Base-by-base conservation (phyloP, 306 rosid genomes). In the Trifolium pratense region DNA sequence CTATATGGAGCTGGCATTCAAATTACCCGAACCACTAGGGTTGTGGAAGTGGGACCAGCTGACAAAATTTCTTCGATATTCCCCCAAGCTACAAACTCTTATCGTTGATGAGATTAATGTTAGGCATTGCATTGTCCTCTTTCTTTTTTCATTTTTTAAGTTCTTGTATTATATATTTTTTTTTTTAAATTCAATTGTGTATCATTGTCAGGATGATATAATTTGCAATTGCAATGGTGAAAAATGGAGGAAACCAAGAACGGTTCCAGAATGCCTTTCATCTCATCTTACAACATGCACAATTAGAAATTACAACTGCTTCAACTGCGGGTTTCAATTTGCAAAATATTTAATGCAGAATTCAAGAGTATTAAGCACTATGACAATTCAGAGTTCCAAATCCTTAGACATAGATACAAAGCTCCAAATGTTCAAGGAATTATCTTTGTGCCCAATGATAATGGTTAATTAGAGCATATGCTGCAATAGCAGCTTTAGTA, bases 41-140 rank as follows among this genome's bases (percentile, higher is more conserved):
- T 8, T 4, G 23, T 39, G 1, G 2, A 15, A 2, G 0, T 63
- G 53, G 65, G 1, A 3, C 2, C 8, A 36, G 37, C 0, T 74
- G 2, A 12, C 12, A 36, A 9, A 63, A 8, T 8, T 66, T 20
- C 66, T 76, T 17, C 7, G 15, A 1, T 17, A 16, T 20, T 13
- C 37, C 36, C 74, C 68, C 6, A 76, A 58, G 10, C 60, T 68
- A 13, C 52, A 68, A 68, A 46, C 53, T 5, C 53, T 46, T 46
- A 15, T 46, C 53, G 5, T 46, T 46, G 18, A 46, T 46, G 52
- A 46, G n/a, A 0, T 46, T 14, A 46, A 46, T 15, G 18, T 46
- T 14, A 15, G 6, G 18, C 6, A n/a, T n/a, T n/a, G n/a, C n/a
- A n/a, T n/a, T n/a, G n/a, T n/a, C n/a, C n/a, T n/a, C n/a, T n/a